A percentile compares a stretch with the other conserved stretches of the same genome.
Evolutionary conservation across 2,329 filamentous ascomycete species (phyloP).

Genomic region (Colletotrichum tofieldiae): DNA sequence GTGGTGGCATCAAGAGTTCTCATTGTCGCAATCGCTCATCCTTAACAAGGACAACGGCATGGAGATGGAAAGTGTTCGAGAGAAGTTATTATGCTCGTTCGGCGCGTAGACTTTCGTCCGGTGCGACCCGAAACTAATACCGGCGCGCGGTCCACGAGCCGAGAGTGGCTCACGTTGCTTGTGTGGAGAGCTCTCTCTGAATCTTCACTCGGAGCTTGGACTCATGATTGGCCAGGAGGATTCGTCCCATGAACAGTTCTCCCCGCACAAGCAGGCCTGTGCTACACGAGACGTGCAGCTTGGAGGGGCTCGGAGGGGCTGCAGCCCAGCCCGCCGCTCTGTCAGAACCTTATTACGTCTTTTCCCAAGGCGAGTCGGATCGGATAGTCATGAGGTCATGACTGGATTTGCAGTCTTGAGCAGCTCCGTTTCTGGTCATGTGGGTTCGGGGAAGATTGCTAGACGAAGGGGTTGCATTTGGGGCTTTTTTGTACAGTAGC

Average conservation of each 20-base stretch:
- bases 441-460: neutral
- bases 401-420: neutral
- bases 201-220: neutral
- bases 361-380: neutral
- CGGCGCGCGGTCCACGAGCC: conserved; percentile 11
- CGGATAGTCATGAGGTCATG: neutral
- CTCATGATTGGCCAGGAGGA: conserved; percentile 13
- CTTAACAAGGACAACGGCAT: neutral
- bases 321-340: neutral
- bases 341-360: conserved; percentile 37
- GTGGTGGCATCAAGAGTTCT: neutral
- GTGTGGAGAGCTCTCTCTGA: conserved; percentile 17
- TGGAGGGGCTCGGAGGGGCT: neutral
- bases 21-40: neutral
- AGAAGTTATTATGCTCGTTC: neutral
- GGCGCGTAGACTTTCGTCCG: conserved; percentile 18
- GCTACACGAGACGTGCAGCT: conserved; percentile 35
- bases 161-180: conserved; percentile 12
- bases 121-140: conserved; percentile 28
- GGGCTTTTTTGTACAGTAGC: neutral
- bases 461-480: neutral
- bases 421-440: neutral
- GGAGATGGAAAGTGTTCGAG: neutral
- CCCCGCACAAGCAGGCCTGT: conserved; percentile 22
- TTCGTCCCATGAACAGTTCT: conserved; percentile 5